phyloP scores from a whole-genome alignment of 148 eudicot genomes.

The Talinum fruticosum region DNA sequence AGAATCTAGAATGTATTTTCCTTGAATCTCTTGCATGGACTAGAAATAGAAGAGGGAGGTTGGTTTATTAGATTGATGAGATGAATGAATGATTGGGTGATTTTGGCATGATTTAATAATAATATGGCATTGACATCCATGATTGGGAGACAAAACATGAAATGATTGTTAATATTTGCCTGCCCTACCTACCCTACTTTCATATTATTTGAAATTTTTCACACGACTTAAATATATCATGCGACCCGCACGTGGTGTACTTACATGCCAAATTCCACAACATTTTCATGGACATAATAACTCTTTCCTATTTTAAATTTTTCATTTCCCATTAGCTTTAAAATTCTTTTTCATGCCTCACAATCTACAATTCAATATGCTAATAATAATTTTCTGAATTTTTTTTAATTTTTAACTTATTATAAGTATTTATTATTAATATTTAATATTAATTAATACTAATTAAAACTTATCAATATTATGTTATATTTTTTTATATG shows the following conservation, averaged over 20 bases:
- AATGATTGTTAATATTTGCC: constrained; percentile 12
- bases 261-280: too few species aligned
- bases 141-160: constrained; percentile 19
- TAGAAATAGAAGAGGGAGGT: neutral
- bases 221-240: constrained; percentile 6
- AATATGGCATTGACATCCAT: neutral
- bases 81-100: neutral
- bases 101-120: neutral
- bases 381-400: too few species aligned
- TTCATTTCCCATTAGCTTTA: too few species aligned
- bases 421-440: too few species aligned
- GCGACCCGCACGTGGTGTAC: constrained; percentile 2
- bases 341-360: too few species aligned
- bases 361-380: too few species aligned
- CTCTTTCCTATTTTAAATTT: too few species aligned
- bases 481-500: too few species aligned
- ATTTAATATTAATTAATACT: too few species aligned
- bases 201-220: neutral
- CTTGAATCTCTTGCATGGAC: neutral
- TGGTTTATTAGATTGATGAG: neutral
- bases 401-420: too few species aligned
- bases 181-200: neutral
- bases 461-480: too few species aligned
- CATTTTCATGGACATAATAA: too few species aligned
- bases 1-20: neutral